phyloP scores from a whole-genome alignment of 129 eudicot genomes.

The Arctium minus region DNA sequence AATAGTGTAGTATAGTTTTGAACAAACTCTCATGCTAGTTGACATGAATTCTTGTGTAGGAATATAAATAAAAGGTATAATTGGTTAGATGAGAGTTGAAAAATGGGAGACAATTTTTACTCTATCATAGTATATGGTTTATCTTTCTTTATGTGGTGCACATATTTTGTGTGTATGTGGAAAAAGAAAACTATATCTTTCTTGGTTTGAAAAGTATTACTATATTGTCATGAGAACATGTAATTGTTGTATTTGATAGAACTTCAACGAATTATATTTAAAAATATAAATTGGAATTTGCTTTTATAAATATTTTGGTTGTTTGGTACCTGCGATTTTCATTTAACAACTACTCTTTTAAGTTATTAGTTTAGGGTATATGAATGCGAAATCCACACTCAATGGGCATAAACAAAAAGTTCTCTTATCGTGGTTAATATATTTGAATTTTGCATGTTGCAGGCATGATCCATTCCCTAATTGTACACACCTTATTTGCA shows the following conservation, averaged over 20 bases:
- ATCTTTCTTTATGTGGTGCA: not conserved
- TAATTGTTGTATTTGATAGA: too few relatives aligned
- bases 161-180: not conserved
- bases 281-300: not conserved
- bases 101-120: not conserved
- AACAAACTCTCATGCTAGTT: not conserved
- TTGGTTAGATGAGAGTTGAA: not conserved
- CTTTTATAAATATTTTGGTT: not conserved
- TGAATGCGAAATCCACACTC: not conserved
- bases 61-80: not conserved
- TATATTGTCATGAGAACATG: not conserved
- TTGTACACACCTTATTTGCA: not conserved
- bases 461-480: not conserved
- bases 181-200: not conserved
- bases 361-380: not conserved
- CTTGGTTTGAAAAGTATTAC: not conserved
- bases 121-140: not conserved
- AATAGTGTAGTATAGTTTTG: not conserved
- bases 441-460: not conserved
- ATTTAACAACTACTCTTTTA: not conserved
- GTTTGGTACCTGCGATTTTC: not conserved
- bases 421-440: not conserved
- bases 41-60: not conserved
- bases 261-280: not conserved
- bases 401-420: not conserved